Percentiles rank a stretch among this genome's conserved stretches.
Evolutionary conservation across 1,284 basidiomycete genomes (phyloP).

Genomic region (Ceratobasidium sp.): DNA sequence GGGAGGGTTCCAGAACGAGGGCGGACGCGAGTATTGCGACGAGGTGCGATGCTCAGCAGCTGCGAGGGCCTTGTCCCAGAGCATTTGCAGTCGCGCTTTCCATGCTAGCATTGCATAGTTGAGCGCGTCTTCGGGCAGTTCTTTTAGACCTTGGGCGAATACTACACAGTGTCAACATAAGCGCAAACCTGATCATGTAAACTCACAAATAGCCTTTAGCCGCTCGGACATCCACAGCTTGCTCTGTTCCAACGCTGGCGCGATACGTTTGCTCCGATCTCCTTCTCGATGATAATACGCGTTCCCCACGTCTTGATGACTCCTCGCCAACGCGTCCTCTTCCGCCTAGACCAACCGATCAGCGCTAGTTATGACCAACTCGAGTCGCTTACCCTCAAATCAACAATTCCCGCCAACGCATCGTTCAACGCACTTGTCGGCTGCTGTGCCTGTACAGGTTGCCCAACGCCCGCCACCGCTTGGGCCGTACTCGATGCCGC

Average conservation of each 20-base stretch:
- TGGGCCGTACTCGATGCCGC: constrained; percentile 8
- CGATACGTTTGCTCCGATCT: constrained; percentile 64
- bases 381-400: constrained; percentile 64
- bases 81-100: constrained; percentile 72
- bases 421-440: constrained; percentile 66
- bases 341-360: constrained; percentile 62
- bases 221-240: constrained; percentile 54
- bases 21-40: constrained; percentile 70
- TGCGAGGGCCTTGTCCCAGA: constrained; percentile 71
- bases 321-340: constrained; percentile 64
- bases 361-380: constrained; percentile 25
- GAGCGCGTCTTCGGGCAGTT: constrained; percentile 70
- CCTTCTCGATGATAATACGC: constrained; percentile 59
- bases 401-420: constrained; percentile 80
- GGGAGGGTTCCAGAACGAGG: constrained; percentile 62
- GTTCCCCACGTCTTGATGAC: constrained; percentile 25
- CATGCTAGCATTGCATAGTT: constrained; percentile 81
- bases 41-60: constrained; percentile 74
- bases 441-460: constrained; percentile 34
- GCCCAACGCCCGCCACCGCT: constrained; percentile 59
- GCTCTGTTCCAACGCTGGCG: constrained; percentile 46
- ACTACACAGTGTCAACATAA: constrained; percentile 27
- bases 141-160: constrained; percentile 39
- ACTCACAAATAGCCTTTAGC: constrained; percentile 47
- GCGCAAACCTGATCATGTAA: not conserved